Evolutionary conservation across 2,329 filamentous ascomycete genomes (phyloP).

Genomic region (Scedosporium dehoogii): DNA sequence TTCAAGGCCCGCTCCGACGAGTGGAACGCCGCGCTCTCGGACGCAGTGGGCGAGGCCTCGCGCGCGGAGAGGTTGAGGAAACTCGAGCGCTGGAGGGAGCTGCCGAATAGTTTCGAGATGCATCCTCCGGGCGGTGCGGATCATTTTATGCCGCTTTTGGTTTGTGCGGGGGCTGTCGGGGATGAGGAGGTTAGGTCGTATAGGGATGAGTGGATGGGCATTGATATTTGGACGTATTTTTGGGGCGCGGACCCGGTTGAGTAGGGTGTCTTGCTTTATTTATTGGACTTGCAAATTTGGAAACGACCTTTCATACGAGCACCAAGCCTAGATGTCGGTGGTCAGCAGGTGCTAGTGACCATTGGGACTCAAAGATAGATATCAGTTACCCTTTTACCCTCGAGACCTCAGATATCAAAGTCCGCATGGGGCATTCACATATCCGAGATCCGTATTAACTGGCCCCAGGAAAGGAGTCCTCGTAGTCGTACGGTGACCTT

Average conservation of each 20-base stretch:
- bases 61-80: conserved; percentile 24
- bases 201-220: conserved; percentile 34
- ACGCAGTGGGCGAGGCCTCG: conserved; percentile 25
- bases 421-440: no score
- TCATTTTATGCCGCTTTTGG: conserved; percentile 49
- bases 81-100: conserved; percentile 35
- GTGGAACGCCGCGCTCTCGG: conserved; percentile 37
- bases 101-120: conserved; percentile 39
- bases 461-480: no score
- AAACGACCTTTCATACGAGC: no score
- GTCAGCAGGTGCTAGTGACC: no score
- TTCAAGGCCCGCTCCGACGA: conserved; percentile 13
- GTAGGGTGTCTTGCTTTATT: no score
- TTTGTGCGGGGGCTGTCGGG: conserved; percentile 42
- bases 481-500: no score
- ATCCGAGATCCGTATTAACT: no score
- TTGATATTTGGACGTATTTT: conserved; percentile 45
- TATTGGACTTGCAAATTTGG: no score
- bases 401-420: no score
- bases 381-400: no score
- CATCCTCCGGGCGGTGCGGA: conserved; percentile 44
- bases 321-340: no score
- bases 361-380: no score
- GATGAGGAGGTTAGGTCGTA: conserved; percentile 31
- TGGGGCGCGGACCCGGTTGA: conserved; percentile 25